Percentiles rank a stretch among this genome's conserved stretches.
Conservation (phyloP, 768 basidiomycete species). For the Amanita inopinata region DNA sequence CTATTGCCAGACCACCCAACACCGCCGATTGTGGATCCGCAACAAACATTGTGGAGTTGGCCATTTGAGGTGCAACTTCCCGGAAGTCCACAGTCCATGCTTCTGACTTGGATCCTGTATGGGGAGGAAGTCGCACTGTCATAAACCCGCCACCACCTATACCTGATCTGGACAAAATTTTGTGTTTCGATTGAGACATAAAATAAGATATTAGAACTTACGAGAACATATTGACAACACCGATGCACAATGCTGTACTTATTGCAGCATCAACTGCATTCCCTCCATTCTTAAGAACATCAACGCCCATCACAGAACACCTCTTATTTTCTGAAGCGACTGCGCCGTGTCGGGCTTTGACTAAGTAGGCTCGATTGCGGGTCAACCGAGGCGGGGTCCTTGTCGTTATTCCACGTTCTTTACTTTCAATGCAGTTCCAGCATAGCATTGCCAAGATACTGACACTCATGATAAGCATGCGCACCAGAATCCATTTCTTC, state of each 20-base stretch:
- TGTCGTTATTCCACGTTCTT: no score
- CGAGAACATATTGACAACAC: constrained; percentile 89
- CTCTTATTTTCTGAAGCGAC: constrained; percentile 83
- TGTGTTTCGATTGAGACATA: background rate
- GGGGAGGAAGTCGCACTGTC: constrained; percentile 67
- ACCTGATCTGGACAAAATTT: constrained; percentile 42
- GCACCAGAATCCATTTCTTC: no score
- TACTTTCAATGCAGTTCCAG: no score
- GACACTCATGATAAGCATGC: no score
- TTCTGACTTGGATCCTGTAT: constrained; percentile 35
- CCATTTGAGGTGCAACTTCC: constrained; percentile 69
- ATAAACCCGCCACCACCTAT: constrained; percentile 88
- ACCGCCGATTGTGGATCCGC: constrained; percentile 40
- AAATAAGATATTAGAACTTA: constrained; percentile 26
- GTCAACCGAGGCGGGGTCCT: no score
- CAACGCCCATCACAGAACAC: constrained; percentile 81
- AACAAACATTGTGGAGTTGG: constrained; percentile 72
- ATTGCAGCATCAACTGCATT: constrained; percentile 89
- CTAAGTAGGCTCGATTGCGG: constrained; percentile 37
- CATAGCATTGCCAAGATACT: no score
- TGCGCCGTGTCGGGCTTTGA: constrained; percentile 63
- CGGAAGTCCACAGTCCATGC: constrained; percentile 80
- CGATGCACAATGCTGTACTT: constrained; percentile 66
- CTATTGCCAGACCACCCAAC: constrained; percentile 81
- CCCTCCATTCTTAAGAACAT: constrained; percentile 70